These are phyloP conservation scores for Fusarium nodosum DNA, from an alignment of 2,329 filamentous ascomycete species.

Conservation along the genomic window DNA sequence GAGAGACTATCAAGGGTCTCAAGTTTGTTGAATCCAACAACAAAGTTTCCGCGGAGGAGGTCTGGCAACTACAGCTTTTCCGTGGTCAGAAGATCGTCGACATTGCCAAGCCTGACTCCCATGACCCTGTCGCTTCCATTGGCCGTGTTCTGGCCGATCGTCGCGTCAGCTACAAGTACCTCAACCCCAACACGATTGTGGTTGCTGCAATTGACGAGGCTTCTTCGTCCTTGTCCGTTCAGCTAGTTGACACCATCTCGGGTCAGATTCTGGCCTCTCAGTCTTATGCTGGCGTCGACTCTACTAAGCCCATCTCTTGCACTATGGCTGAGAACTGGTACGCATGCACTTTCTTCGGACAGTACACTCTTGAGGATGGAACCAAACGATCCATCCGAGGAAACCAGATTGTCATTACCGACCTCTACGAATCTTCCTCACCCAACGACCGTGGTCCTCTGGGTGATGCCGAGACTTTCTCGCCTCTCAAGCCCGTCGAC, in stretches of 20 bases:
- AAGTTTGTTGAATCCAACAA: constrained; percentile 62
- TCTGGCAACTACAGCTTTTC: constrained; percentile 81
- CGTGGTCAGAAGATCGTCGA: constrained; percentile 75
- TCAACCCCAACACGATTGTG: constrained; percentile 88
- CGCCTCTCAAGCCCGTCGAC: constrained; percentile 77
- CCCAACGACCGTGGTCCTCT: constrained; percentile 88
- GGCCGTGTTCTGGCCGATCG: constrained; percentile 93
- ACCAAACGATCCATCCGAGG: constrained; percentile 76
- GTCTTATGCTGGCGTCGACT: constrained; percentile 80
- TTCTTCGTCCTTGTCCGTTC: constrained; percentile 74
- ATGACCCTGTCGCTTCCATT: constrained; percentile 94
- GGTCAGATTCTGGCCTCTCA: constrained; percentile 82
- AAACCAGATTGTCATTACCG: constrained; percentile 86
- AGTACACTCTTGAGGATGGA: constrained; percentile 69
- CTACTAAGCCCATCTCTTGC: constrained; percentile 78
- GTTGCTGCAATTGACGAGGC: constrained; percentile 76
- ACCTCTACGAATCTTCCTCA: constrained; percentile 88
- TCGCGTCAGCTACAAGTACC: constrained; percentile 96
- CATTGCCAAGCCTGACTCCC: constrained; percentile 75
- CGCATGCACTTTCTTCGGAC: constrained; percentile 81
- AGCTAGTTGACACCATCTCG: constrained; percentile 87
- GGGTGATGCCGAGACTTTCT: constrained; percentile 78
- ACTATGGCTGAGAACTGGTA: constrained; percentile 96
- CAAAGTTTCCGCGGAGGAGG: constrained; percentile 60
- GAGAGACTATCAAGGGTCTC: constrained; percentile 68